phyloP scores from a whole-genome alignment of 176 grass and related monocot genomes.

The Olyra latifolia region DNA sequence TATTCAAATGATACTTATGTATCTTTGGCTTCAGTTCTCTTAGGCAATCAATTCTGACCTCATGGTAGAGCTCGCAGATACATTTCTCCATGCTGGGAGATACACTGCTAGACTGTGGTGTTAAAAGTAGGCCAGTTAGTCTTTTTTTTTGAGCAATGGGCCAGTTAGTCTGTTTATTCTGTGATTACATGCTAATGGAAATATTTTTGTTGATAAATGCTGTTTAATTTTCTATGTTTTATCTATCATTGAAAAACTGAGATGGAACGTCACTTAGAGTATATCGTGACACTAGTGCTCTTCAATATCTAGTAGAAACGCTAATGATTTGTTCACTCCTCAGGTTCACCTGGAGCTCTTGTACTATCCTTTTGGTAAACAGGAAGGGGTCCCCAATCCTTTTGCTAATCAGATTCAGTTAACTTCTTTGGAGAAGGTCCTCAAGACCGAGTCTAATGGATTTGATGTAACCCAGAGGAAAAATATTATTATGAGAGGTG shows the following conservation, averaged over 20 bases:
- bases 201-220: neutral
- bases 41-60: neutral
- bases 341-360: constrained; percentile 97
- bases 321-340: constrained; percentile 27
- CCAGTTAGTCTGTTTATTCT: neutral
- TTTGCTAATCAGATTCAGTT: constrained; percentile 71
- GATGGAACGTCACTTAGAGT: neutral
- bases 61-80: neutral
- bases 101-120: neutral
- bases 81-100: neutral
- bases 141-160: neutral
- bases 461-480: constrained; percentile 72
- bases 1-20: neutral
- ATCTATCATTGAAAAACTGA: neutral
- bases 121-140: neutral
- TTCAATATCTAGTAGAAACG: constrained; percentile 1
- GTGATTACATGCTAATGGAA: neutral
- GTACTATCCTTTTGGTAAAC: constrained; percentile 72
- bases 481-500: constrained; percentile 94
- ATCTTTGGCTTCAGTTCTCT: neutral
- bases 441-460: constrained; percentile 76
- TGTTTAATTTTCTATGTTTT: neutral
- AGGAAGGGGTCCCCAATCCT: constrained; percentile 77
- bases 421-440: constrained; percentile 91
- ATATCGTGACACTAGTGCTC: constrained; percentile 1